These are phyloP conservation scores for Trichophyton equinum DNA, from an alignment of 2,329 filamentous ascomycete genomes.

Conservation along the genomic window DNA sequence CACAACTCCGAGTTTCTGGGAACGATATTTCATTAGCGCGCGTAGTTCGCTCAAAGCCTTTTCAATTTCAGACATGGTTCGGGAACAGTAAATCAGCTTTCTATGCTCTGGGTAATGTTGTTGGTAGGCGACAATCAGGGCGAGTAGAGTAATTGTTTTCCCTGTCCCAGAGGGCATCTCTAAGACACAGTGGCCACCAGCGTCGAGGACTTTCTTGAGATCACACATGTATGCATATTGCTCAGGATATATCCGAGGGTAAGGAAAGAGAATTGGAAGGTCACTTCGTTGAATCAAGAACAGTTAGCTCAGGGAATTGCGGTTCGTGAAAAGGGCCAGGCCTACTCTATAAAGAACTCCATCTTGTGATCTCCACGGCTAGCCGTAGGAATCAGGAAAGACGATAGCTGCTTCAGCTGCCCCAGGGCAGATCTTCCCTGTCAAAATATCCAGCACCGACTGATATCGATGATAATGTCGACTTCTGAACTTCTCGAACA, in stretches of 20 bases:
- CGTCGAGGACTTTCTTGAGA: constrained; percentile 80
- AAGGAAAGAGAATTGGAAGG: constrained; percentile 60
- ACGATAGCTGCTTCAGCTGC: neutral
- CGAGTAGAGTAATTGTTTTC: constrained; percentile 90
- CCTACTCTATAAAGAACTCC: constrained; percentile 67
- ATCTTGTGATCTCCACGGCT: constrained; percentile 36
- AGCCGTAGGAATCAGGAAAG: neutral
- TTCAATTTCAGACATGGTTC: constrained; percentile 99
- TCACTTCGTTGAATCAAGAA: constrained; percentile 35
- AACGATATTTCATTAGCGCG: constrained; percentile 85
- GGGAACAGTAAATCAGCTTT: constrained; percentile 97
- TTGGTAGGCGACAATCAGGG: constrained; percentile 93
- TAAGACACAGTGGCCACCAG: constrained; percentile 84
- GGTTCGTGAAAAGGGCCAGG: neutral
- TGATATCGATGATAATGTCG: neutral
- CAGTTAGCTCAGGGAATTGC: constrained; percentile 12
- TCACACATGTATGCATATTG: constrained; percentile 75
- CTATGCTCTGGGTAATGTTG: constrained; percentile 83
- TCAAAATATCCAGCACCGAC: too few species aligned
- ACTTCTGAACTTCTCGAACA: neutral
- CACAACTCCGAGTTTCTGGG: constrained; percentile 73
- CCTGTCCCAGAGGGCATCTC: constrained; percentile 99
- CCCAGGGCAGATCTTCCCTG: neutral
- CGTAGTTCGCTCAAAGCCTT: constrained; percentile 89
- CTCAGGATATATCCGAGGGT: constrained; percentile 61